Percentiles rank a stretch among this genome's conserved stretches.
phyloP scores from a whole-genome alignment of 768 basidiomycete species.

The Boletus rex-veris region DNA sequence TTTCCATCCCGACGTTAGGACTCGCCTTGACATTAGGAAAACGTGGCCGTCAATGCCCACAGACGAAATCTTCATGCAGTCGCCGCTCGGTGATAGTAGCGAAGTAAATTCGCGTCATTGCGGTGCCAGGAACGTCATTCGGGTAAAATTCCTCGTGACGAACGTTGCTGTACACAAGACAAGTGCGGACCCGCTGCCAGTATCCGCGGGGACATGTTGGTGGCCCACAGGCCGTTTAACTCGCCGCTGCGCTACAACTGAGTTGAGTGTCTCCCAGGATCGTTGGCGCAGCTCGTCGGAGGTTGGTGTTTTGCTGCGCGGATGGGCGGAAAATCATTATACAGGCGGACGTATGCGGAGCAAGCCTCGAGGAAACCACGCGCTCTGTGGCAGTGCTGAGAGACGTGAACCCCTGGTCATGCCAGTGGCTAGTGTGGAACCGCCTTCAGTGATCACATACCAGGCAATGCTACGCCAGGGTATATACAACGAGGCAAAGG shows the following conservation, averaged over 20 bases:
- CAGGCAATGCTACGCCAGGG: slow-evolving; percentile 7
- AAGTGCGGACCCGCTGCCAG: background rate
- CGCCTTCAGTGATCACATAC: slow-evolving; percentile 9
- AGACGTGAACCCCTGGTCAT: slow-evolving; percentile 3
- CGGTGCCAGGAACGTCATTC: slow-evolving; percentile 17
- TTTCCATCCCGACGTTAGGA: slow-evolving; percentile 15
- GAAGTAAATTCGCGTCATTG: slow-evolving; percentile 15
- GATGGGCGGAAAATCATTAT: background rate
- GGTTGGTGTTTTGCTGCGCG: background rate
- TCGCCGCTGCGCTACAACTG: background rate
- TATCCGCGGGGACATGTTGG: background rate
- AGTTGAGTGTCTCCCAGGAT: background rate
- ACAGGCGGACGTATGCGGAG: background rate
- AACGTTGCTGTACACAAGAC: slow-evolving; percentile 10
- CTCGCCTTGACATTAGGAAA: slow-evolving; percentile 23
- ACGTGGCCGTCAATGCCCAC: slow-evolving; percentile 21
- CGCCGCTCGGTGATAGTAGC: slow-evolving; percentile 15
- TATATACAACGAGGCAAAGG: slow-evolving; percentile 20
- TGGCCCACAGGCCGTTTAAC: background rate
- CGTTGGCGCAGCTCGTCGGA: slow-evolving; percentile 1
- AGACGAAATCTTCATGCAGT: slow-evolving; percentile 7
- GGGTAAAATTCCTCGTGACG: slow-evolving; percentile 6
- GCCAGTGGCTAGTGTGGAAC: slow-evolving; percentile 2
- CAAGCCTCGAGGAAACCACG: slow-evolving; percentile 28
- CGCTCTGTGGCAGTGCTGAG: slow-evolving; percentile 22